Conservation (phyloP, 768 basidiomycete species). For the Mrakia blollopis region DNA sequence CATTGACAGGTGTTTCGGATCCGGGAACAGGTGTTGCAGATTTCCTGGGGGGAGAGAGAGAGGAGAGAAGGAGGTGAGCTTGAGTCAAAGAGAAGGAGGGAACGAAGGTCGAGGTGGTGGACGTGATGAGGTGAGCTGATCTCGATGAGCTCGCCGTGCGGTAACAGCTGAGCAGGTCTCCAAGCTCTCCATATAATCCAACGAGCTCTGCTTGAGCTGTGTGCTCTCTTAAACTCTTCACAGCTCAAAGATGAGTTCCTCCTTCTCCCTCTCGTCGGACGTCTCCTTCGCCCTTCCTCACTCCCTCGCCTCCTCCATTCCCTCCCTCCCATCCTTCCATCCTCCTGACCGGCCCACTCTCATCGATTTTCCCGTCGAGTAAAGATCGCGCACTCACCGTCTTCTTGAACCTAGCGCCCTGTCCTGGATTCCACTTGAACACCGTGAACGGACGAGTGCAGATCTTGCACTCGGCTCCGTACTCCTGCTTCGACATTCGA, state of each 20-base stretch:
- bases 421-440: conserved; percentile 96
- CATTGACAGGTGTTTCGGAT: conserved; percentile 96
- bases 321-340: background rate
- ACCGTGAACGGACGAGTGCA: conserved; percentile 91
- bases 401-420: conserved; percentile 88
- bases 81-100: conserved; percentile 79
- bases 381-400: conserved; percentile 48
- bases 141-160: too few species aligned
- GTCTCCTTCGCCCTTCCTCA: background rate
- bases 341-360: background rate
- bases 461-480: conserved; percentile 91
- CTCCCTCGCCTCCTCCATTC: background rate
- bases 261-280: too few species aligned
- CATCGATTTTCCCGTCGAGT: background rate
- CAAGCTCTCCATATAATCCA: too few species aligned
- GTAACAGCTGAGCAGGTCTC: background rate
- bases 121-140: conserved; percentile 1
- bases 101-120: background rate
- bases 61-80: conserved; percentile 47
- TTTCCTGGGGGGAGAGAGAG: background rate
- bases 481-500: conserved; percentile 77
- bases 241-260: too few species aligned
- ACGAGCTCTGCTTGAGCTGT: too few species aligned
- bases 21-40: conserved; percentile 34
- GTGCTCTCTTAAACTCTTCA: too few species aligned